A percentile compares a stretch with the other conserved stretches of the same genome.
These are phyloP conservation scores for Gossypium herbaceum DNA, from an alignment of 345 rosid species.

Conservation along the genomic window DNA sequence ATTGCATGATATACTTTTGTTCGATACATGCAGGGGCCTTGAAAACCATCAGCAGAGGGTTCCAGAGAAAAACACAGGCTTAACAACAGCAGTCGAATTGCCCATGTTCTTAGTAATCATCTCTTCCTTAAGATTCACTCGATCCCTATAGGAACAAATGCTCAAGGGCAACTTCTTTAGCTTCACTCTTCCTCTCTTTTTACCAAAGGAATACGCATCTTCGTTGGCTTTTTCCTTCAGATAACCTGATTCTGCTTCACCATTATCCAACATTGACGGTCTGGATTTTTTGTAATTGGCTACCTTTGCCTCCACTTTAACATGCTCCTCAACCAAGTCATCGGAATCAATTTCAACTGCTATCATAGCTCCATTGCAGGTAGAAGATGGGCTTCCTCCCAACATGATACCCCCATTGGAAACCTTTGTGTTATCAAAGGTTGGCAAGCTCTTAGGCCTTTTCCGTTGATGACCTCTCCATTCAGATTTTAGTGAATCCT, in stretches of 20 bases:
- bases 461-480: conserved; percentile 51
- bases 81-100: conserved; percentile 23
- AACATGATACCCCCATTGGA: conserved; percentile 30
- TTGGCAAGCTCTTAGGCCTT: conserved; percentile 39
- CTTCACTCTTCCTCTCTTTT: conserved; percentile 84
- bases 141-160: conserved; percentile 60
- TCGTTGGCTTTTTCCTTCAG: conserved; percentile 47
- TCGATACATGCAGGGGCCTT: conserved; percentile 56
- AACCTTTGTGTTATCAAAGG: conserved; percentile 33
- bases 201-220: conserved; percentile 41
- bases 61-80: conserved; percentile 40
- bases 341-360: conserved; percentile 56
- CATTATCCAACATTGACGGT: conserved; percentile 30
- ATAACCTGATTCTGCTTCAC: conserved; percentile 40
- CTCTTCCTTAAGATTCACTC: conserved; percentile 49
- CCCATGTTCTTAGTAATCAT: conserved; percentile 33
- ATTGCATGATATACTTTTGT: conserved; percentile 64
- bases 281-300: conserved; percentile 24
- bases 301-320: conserved; percentile 32
- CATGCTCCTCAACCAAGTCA: conserved; percentile 37
- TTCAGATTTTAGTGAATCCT: conserved; percentile 44
- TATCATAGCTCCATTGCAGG: conserved; percentile 41
- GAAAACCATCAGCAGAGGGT: conserved; percentile 43
- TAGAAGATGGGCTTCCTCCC: conserved; percentile 32
- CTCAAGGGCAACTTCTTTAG: conserved; percentile 72